Conservation (phyloP, 768 basidiomycete genomes). For the Strobilomyces confusus region DNA sequence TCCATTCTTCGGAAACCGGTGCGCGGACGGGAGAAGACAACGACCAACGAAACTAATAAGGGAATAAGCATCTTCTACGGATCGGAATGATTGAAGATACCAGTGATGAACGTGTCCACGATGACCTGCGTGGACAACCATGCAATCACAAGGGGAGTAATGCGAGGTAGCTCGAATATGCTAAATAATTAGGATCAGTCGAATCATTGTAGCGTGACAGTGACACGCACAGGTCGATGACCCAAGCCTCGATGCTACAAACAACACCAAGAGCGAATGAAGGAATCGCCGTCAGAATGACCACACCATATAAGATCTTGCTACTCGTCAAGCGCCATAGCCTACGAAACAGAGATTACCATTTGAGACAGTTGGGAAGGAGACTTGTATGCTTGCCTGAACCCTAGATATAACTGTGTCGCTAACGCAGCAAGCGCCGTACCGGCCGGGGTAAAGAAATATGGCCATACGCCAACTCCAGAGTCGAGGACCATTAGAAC, state of each 20-base stretch:
- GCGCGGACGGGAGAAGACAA: conserved; percentile 23
- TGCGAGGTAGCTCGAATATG: conserved; percentile 33
- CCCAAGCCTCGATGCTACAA: conserved; percentile 41
- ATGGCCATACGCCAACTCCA: conserved; percentile 46
- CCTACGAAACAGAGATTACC: background rate
- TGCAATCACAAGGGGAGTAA: conserved; percentile 41
- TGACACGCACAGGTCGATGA: conserved; percentile 36
- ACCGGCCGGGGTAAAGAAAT: conserved; percentile 46
- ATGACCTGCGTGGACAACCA: conserved; percentile 46
- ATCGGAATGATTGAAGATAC: too few relatives aligned
- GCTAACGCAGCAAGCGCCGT: conserved; percentile 44
- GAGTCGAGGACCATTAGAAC: background rate
- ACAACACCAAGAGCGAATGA: conserved; percentile 43
- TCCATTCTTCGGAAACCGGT: conserved; percentile 53
- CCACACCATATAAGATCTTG: conserved; percentile 28
- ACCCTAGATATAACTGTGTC: conserved; percentile 45
- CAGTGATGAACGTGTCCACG: conserved; percentile 32
- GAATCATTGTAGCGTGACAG: background rate
- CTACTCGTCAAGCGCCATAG: conserved; percentile 14
- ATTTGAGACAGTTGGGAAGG: background rate
- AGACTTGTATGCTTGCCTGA: conserved; percentile 33
- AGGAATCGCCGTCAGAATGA: conserved; percentile 34
- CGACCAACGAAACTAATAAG: conserved; percentile 14
- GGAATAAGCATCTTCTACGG: too few relatives aligned
- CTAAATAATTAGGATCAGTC: conserved; percentile 14